phyloP scores from a whole-genome alignment of 768 basidiomycete species.

The Collybia sp. region DNA sequence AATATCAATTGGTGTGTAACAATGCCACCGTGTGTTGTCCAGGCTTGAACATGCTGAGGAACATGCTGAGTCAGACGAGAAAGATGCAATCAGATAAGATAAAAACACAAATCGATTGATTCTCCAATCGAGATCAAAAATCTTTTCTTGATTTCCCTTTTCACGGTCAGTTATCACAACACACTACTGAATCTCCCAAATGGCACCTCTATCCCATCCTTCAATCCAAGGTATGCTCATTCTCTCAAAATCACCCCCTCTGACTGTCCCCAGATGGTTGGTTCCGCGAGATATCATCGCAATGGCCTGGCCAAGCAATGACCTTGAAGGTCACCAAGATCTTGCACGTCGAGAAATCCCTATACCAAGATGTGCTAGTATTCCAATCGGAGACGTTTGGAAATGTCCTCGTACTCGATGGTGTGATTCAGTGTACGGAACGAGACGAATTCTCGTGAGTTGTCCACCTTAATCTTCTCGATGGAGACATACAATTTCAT shows the following conservation, averaged over 20 bases:
- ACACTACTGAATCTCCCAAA: slow-evolving; percentile 11
- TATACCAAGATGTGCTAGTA: slow-evolving; percentile 96
- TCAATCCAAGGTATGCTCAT: slow-evolving; percentile 41
- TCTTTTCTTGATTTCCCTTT: too few relatives aligned
- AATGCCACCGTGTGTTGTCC: too few relatives aligned
- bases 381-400: slow-evolving; percentile 95
- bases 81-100: too few relatives aligned
- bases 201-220: slow-evolving; percentile 55
- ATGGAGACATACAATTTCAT: neutral
- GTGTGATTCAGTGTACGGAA: slow-evolving; percentile 95
- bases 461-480: slow-evolving; percentile 2
- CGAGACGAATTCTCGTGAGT: slow-evolving; percentile 97
- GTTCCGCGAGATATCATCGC: slow-evolving; percentile 92
- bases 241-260: neutral
- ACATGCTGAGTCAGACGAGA: too few relatives aligned
- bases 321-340: slow-evolving; percentile 94
- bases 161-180: too few relatives aligned
- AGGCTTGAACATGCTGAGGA: too few relatives aligned
- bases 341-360: slow-evolving; percentile 88
- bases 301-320: slow-evolving; percentile 99
- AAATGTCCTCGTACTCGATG: slow-evolving; percentile 95
- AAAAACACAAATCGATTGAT: too few relatives aligned
- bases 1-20: too few relatives aligned
- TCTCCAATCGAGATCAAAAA: too few relatives aligned
- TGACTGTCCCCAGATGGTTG: slow-evolving; percentile 62